Conservation (phyloP, 1,139 yeast species). For the Nakaseomyces bracarensis region DNA sequence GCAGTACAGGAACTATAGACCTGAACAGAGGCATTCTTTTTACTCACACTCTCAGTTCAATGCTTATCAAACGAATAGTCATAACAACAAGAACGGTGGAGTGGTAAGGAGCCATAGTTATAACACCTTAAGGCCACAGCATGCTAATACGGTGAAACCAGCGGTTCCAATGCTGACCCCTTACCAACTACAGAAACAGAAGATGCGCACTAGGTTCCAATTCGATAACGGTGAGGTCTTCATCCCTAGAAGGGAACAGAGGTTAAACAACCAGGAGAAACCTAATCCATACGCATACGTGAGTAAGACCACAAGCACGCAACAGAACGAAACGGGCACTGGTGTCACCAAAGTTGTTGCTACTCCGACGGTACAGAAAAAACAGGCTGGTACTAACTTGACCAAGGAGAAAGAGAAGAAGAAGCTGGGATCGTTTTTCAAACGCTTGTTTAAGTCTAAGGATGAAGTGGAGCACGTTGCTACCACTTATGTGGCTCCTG, state of each 20-base stretch:
- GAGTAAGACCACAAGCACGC: background rate
- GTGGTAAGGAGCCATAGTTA: constrained; percentile 3
- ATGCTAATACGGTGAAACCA: background rate
- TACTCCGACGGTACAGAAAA: background rate
- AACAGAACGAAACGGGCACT: background rate
- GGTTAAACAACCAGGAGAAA: background rate
- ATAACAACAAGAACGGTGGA: too few species aligned
- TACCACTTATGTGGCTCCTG: background rate
- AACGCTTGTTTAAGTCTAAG: constrained; percentile 8
- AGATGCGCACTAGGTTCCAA: constrained; percentile 25
- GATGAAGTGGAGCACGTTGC: background rate
- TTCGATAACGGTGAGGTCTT: constrained; percentile 32
- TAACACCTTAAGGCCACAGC: background rate
- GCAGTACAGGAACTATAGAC: background rate
- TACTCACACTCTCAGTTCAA: constrained; percentile 4
- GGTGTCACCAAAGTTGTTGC: background rate
- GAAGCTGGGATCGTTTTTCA: constrained; percentile 12
- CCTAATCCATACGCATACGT: constrained; percentile 2
- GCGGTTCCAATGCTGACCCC: constrained; percentile 17
- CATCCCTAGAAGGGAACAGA: constrained; percentile 21
- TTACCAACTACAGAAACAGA: constrained; percentile 25
- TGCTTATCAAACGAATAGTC: background rate
- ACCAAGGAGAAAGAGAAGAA: constrained; percentile 3
- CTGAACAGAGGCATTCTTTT: constrained; percentile 1
- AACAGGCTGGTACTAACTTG: constrained; percentile 4